Evolutionary conservation across 2,329 filamentous ascomycete species (phyloP).

Genomic region (Claviceps purpurea): DNA sequence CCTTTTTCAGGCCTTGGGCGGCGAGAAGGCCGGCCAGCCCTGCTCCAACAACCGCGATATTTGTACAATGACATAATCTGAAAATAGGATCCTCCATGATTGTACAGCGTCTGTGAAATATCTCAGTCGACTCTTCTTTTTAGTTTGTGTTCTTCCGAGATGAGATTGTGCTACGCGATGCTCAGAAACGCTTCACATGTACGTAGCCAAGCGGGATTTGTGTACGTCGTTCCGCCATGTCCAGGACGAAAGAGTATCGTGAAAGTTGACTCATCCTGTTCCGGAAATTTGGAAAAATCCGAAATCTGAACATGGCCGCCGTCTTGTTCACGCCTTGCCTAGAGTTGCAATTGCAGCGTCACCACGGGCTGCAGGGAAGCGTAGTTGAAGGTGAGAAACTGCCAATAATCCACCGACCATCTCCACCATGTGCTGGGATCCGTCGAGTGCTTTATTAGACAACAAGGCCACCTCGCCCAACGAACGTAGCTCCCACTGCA

Average conservation of each 20-base stretch:
- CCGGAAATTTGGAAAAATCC: too few relatives aligned
- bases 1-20: conserved; percentile 24
- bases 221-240: not conserved
- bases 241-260: too few relatives aligned
- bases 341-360: not conserved
- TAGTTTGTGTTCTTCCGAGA: not conserved
- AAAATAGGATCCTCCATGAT: too few relatives aligned
- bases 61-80: conserved; percentile 1
- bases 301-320: too few relatives aligned
- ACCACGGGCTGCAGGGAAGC: not conserved
- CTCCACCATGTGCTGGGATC: too few relatives aligned
- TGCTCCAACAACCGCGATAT: conserved; percentile 22
- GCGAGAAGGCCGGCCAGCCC: conserved; percentile 24
- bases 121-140: not conserved
- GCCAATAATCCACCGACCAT: too few relatives aligned
- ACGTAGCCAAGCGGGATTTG: not conserved
- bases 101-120: too few relatives aligned
- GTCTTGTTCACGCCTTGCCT: not conserved
- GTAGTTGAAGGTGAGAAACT: not conserved
- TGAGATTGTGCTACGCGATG: not conserved
- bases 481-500: too few relatives aligned
- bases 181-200: not conserved
- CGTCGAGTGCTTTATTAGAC: too few relatives aligned
- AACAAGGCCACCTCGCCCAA: too few relatives aligned
- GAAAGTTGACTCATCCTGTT: too few relatives aligned